These are phyloP conservation scores for Cadophora malorum DNA, from an alignment of 2,329 filamentous ascomycete genomes.

Conservation along the genomic window DNA sequence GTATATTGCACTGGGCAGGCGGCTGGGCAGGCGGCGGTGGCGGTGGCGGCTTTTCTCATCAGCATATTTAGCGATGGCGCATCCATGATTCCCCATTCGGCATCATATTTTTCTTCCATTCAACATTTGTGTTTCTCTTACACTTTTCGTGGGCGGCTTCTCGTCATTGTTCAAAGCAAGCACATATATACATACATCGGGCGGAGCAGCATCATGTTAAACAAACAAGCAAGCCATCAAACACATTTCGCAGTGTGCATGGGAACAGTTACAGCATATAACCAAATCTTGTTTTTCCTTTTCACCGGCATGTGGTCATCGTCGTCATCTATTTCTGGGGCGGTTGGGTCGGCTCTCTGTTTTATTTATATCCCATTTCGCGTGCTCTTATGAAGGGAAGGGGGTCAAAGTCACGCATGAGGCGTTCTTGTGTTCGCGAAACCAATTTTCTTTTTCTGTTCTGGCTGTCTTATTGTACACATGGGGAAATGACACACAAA, in stretches of 20 bases:
- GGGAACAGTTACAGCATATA: neutral
- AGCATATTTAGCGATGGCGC: constrained; percentile 39
- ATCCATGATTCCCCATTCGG: constrained; percentile 15
- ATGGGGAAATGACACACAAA: constrained; percentile 1
- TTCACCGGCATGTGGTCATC: neutral
- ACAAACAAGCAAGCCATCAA: constrained; percentile 26
- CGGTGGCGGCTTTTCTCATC: constrained; percentile 32
- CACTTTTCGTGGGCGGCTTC: constrained; percentile 6
- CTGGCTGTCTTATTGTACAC: constrained; percentile 5
- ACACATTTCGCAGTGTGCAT: constrained; percentile 1
- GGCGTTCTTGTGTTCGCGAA: constrained; percentile 3
- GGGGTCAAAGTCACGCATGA: neutral
- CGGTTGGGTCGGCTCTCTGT: constrained; percentile 18
- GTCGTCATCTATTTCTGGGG: constrained; percentile 4
- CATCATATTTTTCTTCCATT: neutral
- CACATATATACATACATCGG: neutral
- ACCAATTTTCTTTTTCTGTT: neutral
- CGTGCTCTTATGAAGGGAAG: neutral
- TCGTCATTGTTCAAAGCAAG: constrained; percentile 1
- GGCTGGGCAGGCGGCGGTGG: constrained; percentile 28
- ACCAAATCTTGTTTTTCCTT: neutral
- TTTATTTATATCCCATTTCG: constrained; percentile 13
- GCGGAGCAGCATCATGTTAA: constrained; percentile 16
- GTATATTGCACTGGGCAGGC: constrained; percentile 38
- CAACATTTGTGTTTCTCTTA: constrained; percentile 10